Base-by-base conservation (phyloP, 1,139 yeast species). In the Pichia sp. region DNA sequence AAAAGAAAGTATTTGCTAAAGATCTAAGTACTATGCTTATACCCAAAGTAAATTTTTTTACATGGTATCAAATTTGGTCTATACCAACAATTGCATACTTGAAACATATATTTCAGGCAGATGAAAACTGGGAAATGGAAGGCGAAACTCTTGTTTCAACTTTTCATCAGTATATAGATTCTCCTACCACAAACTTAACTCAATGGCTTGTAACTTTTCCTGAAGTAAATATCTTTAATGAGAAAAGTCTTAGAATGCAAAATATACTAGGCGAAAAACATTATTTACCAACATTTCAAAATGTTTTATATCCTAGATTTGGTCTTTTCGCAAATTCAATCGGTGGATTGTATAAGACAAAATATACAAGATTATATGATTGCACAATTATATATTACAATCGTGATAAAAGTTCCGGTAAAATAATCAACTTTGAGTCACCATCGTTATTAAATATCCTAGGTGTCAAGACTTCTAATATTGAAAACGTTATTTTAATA, bases 221-320 rank as follows among this genome's bases (percentile, higher is more conserved):
- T 0, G 93, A 83, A 57, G 89, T 81, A 3, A 83, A 82, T 53
- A 74, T 81, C 4, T 71, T 74, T 60, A 72, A 78, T 0, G 60
- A 66, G 5, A 69, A 68, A 28, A 68, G 71, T 24, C 56, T 67
- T 0, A 56, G 61, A 7, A 51, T 78, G 12, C 85, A 80, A 47
- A 62, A 66, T 34, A 66, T 68, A 34, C 68, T 78, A 44, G 64
- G 74, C 25, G 68, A 69, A 34, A 70, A 69, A 48, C 76, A 67
- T 52, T 75, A 66, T 42, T 62, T 77, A 34, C 84, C 86, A 0
- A 54, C 54, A 20, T 67, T 77, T 24, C 59, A 69, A 12, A 64
- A 79, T 47, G 60, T 79, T 4, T 59, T 83, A n/a, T 81, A 82
- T 52, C 91, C 91, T 2, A 60, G 91, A 45, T 80, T 73, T 53